Evolutionary conservation across 2,329 filamentous ascomycete genomes (phyloP), one percentile per base, ranked within the genome.

Genomic region (Orbilia brochopaga): DNA sequence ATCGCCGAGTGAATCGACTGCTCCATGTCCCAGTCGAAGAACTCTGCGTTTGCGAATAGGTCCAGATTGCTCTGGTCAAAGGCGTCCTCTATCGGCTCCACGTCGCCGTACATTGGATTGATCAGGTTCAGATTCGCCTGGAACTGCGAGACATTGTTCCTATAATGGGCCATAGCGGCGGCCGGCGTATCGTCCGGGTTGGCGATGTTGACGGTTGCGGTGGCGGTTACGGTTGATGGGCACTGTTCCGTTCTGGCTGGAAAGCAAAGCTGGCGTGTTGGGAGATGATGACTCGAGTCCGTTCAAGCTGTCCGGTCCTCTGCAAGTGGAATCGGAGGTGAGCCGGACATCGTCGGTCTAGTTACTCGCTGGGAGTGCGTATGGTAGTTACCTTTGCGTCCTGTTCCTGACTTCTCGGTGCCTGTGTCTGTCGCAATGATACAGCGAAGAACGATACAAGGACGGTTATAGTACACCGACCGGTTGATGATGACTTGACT

Each of bases 21-120:
- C n/a, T 85, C 85, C 42, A 85, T 82, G 78, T 92, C 90, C 78
- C 89, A 90, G 77, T 92, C 89, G 79, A 89, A 90, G 80, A 93
- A 93, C 75, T 90, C 86, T 51, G 89, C 87, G 80, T 93, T 92
- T 66, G 90, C 91, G 81, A 92, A 94, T 77, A 92, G 84, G 57
- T 88, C 87, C 56, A 93, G 82, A 74, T 92, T 88, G 70, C 89
- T 86, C 76, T 90, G 82, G 76, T 84, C 84, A 79, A 88, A 85
- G 57, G 83, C 80, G 60, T 89, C 86, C 72, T 88, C 84, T 30
- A 62, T 54, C 35, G 63, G 62, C 19, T 66, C 69, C 1, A 52
- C 62, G 1, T 61, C 48, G 27, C 69, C 63, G 42, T 62, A 73
- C 62, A 73, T 58, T 21, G 69, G 69, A 40, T 73, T 73, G 50